Evolutionary conservation across 768 basidiomycete species (phyloP), one percentile per base, ranked within the genome.

Genomic region (Russula griseocarnosa): DNA sequence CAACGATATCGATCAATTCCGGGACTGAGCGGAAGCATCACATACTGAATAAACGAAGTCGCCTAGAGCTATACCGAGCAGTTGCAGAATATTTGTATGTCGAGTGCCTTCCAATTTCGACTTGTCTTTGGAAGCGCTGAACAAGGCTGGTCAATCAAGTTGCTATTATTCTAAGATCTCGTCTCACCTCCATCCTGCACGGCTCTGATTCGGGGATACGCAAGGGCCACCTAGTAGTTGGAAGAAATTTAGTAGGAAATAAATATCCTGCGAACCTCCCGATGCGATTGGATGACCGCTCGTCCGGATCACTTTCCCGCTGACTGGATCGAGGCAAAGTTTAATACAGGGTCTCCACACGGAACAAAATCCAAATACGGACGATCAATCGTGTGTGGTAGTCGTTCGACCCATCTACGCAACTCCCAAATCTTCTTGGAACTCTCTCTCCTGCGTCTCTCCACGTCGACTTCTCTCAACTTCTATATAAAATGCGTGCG

Each of bases 371-470:
- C 13, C 7, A 40, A 47, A n/a, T 22, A 64, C 66, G 46, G 6
- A 68, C 67, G 66, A 28, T 68, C 67, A 16, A 32, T 58, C 66
- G 64, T 63, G 2, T 62, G 61, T 8, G 67, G 67, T 38, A 67
- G 42, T 22, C n/a, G 9, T 24, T 67, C 56, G 6, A 62, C 67
- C 61, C 58, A 61, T 11, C 13, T 26, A 16, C 57, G 54, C 56
- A 68, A 46, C 55, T 60, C 62, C n/a, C 44, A 68, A 40, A 9
- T 63, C 66, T 55, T 66, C 55, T 47, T 60, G 66, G 34, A 68
- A 55, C 20, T 67, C 56, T 38, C 18, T 56, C 52, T 64, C 66
- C 26, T 68, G 52, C 2, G 49, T 58, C 36, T 60, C 60, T n/a
- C 52, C 14, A 62, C 40, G 36, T 63, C 57, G 14, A 55, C 54